Base-by-base conservation (phyloP, 345 rosid species). In the Populus pruinosa region DNA sequence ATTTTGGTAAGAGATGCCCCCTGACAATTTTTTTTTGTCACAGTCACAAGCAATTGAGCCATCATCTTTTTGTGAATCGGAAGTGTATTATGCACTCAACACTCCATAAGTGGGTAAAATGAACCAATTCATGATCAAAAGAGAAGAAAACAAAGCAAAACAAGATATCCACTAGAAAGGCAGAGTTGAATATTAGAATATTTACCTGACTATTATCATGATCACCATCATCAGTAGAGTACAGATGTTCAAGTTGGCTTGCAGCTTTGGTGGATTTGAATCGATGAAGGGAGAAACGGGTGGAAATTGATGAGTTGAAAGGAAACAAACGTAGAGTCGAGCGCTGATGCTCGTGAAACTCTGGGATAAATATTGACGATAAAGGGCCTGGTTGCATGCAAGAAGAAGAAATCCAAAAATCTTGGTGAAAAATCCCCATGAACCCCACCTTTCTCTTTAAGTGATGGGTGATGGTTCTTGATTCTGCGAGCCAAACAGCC, bases 401-500 rank as follows among this genome's bases (percentile, higher is more conserved):
- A 11, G 47, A 41, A 18, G 41, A 71, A 50, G 69, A 70, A 39
- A 17, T 21, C 66, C 23, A 62, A 39, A 38, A 8, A 5, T 67
- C 69, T 68, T 67, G 72, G 44, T 62, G 47, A 44, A 75, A 36
- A 81, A 53, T 56, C 31, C 64, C 23, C 36, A 77, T 67, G 76
- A 81, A 33, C 62, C 74, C 69, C 17, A 79, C 33, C 47, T 75
- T 70, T 16, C 79, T 78, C 77, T 75, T 86, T 2, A 88, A 23
- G 59, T n/a, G 41, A 50, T 83, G 79, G 20, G 73, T 71, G 29
- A 83, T 67, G 50, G 23, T 65, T 85, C 82, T 82, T 29, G 91
- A 83, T 83, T 86, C 87, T 73, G 83, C 44, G 6, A 85, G 69
- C 90, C 84, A 86, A 10, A 82, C 73, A 67, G 83, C 80, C 93